Percentiles rank a stretch among this genome's conserved stretches.
Evolutionary conservation across 768 basidiomycete species (phyloP).

Genomic region (Leccinum subtestaceum): DNA sequence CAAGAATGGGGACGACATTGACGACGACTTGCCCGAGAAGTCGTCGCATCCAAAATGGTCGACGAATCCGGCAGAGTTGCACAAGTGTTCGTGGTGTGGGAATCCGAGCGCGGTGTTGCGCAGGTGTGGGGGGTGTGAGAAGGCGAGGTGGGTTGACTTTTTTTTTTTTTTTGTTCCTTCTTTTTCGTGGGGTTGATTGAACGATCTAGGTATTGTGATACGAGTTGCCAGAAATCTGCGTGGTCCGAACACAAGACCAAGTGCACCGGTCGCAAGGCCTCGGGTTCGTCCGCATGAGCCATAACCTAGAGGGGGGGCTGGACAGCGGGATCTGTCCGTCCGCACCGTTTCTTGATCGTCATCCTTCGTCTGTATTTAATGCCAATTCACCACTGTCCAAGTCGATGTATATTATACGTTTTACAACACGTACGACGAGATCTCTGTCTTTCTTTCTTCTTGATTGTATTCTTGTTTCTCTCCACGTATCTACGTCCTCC

Average conservation of each 20-base stretch:
- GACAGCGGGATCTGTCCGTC: conserved; percentile 5
- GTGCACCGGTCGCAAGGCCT: conserved; percentile 10
- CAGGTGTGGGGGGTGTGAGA: conserved; percentile 48
- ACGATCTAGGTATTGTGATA: conserved; percentile 16
- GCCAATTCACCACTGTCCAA: neutral
- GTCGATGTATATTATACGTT: conserved; percentile 10
- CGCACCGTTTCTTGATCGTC: neutral
- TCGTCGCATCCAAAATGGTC: conserved; percentile 46
- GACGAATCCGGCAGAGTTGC: conserved; percentile 48
- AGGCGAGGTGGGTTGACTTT: conserved; percentile 33
- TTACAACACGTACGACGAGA: neutral
- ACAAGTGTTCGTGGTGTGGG: conserved; percentile 56
- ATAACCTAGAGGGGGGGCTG: neutral
- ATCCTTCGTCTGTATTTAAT: neutral
- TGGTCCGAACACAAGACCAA: conserved; percentile 16
- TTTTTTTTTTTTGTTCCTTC: too few relatives aligned
- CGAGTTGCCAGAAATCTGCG: conserved; percentile 15
- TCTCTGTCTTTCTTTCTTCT: neutral
- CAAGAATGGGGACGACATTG: conserved; percentile 38
- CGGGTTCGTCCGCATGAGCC: neutral
- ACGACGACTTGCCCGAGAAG: conserved; percentile 27
- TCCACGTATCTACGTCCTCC: conserved; percentile 25
- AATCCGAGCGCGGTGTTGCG: conserved; percentile 58
- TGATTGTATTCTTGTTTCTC: neutral
- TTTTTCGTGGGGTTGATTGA: neutral